These are phyloP conservation scores for Aquanectria penicillioides DNA, from an alignment of 2,329 filamentous ascomycete genomes.

Conservation along the genomic window DNA sequence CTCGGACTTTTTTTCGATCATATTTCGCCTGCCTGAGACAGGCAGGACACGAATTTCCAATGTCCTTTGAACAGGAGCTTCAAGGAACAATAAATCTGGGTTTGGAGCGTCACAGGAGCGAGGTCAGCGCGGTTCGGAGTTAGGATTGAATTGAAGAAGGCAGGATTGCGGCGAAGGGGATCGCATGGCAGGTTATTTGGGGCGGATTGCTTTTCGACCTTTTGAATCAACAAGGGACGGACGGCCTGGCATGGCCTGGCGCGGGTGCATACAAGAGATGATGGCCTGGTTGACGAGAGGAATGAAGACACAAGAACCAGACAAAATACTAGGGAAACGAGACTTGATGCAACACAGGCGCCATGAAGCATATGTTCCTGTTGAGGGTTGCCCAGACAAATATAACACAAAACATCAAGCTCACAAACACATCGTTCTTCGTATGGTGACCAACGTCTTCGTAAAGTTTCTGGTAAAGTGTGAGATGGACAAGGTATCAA, in stretches of 20 bases:
- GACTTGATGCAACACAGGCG: slow-evolving; percentile 25
- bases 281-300: slow-evolving; percentile 34
- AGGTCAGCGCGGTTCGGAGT: slow-evolving; percentile 37
- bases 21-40: slow-evolving; percentile 31
- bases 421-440: too few species aligned
- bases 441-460: too few species aligned
- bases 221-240: slow-evolving; percentile 39
- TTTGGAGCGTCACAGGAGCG: slow-evolving; percentile 28
- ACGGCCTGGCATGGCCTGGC: slow-evolving; percentile 37
- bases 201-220: slow-evolving; percentile 33
- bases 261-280: slow-evolving; percentile 33
- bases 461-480: too few species aligned
- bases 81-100: slow-evolving; percentile 28
- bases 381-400: slow-evolving; percentile 21
- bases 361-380: neutral
- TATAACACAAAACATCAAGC: slow-evolving; percentile 31
- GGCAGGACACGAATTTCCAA: slow-evolving; percentile 26
- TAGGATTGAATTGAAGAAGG: slow-evolving; percentile 41
- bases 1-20: slow-evolving; percentile 35
- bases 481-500: too few species aligned
- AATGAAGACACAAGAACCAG: slow-evolving; percentile 29
- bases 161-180: slow-evolving; percentile 25
- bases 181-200: slow-evolving; percentile 30
- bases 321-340: slow-evolving; percentile 29
- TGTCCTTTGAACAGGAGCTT: slow-evolving; percentile 20